Evolutionary conservation across 2,329 filamentous ascomycete genomes (phyloP).

Genomic region (Stachybotrys elegans): DNA sequence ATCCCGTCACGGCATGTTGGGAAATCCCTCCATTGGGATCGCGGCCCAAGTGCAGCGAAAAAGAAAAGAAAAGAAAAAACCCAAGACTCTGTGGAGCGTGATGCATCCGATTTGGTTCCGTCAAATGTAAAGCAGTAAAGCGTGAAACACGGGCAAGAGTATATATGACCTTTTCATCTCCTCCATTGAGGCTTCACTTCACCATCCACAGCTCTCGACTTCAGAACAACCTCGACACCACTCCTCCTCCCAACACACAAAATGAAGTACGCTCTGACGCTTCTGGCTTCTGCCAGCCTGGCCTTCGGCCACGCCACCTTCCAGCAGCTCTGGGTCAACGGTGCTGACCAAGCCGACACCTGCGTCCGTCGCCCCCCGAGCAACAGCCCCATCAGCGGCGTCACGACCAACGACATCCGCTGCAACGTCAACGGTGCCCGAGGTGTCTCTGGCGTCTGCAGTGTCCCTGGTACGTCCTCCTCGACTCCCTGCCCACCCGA

Average conservation of each 20-base stretch:
- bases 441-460: constrained; percentile 1
- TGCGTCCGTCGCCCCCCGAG: constrained; percentile 1
- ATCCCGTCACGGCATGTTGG: not conserved
- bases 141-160: not conserved
- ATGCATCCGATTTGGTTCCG: not conserved
- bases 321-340: constrained; percentile 3
- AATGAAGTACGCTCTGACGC: constrained; percentile 1
- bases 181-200: not conserved
- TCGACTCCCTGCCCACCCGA: not conserved
- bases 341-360: constrained; percentile 1
- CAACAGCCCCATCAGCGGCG: constrained; percentile 1
- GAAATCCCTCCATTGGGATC: not conserved
- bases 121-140: not conserved
- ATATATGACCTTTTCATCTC: not conserved
- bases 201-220: not conserved
- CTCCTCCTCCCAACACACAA: not conserved
- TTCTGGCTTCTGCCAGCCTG: not conserved
- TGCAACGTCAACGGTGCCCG: constrained; percentile 1
- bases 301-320: constrained; percentile 2
- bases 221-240: not conserved
- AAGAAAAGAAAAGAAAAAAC: not conserved
- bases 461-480: not conserved
- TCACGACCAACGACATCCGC: not conserved
- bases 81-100: not conserved
- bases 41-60: not conserved